Base-by-base conservation (phyloP, 2,329 filamentous ascomycete genomes). In the Epichloe typhina region DNA sequence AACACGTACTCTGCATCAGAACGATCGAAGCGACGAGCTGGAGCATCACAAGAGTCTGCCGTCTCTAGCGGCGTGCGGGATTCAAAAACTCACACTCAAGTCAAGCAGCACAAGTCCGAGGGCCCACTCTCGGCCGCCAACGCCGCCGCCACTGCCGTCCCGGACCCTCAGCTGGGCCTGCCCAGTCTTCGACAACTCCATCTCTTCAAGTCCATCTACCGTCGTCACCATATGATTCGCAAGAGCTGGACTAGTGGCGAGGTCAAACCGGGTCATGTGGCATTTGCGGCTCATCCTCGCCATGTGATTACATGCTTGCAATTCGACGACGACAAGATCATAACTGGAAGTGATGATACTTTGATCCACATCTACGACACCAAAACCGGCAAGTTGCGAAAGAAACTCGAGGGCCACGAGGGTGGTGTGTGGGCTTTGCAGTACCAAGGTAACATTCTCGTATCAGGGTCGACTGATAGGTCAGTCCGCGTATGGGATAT, bases 401-500 rank as follows among this genome's bases (percentile, higher is more conserved):
- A 82, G 61, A 88, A 85, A 56, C 79, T 98, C 2, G 84, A 90
- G 61, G 93, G 93, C 2, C 93, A 98, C 59, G 93, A 98, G 66
- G 93, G 93, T 36, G 93, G 93, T 44, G 93, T 98, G 1, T 98
- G 93, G 93, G 93, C 93, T 33, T 71, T 98, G 49, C 90, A 97
- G 65, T 98, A 97, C 63, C 84, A 96, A 63, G 91, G 90, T 47
- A 96, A 97, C 63, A 88, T 87, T 15, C 72, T 98, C 19, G 93
- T 98, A 2, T 98, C 93, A 15, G 93, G 93, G 2, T 96, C 90
- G 6, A 98, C 93, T 0, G 93, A 98, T 67, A 79, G 93, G 45
- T 95, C 93, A 11, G 93, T 98, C n/a, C 83, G 93, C n/a, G 91
- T 98, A 0, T 98, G 93, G 93, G 91, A 98, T 64, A 96, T 98